phyloP scores from a whole-genome alignment of 352 stramenopile genomes.

The Phytophthora citricola region DNA sequence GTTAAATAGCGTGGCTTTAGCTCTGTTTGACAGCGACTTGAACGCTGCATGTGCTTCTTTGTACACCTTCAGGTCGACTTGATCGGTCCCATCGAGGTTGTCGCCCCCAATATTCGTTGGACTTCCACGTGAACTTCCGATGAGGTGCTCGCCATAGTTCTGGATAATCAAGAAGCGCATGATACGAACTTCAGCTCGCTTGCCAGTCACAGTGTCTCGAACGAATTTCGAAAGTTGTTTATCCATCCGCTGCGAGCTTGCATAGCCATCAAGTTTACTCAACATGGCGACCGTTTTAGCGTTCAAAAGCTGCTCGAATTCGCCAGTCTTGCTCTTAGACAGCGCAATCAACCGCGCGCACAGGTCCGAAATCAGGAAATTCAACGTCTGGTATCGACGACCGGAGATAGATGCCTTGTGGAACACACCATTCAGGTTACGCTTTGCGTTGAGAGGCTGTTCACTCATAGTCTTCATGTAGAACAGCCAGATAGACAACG shows the following conservation, averaged over 20 bases:
- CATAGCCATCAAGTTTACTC: constrained; percentile 60
- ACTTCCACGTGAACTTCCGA: constrained; percentile 44
- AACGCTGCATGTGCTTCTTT: constrained; percentile 51
- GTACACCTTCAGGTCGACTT: constrained; percentile 62
- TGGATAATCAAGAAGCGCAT: constrained; percentile 80
- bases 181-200: constrained; percentile 47
- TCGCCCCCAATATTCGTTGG: constrained; percentile 50
- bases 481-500: constrained; percentile 73
- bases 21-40: constrained; percentile 46
- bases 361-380: constrained; percentile 81
- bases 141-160: constrained; percentile 79
- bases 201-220: constrained; percentile 36
- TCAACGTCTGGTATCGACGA: constrained; percentile 78
- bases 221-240: constrained; percentile 57
- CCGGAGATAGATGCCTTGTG: constrained; percentile 66
- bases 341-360: constrained; percentile 69
- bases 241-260: constrained; percentile 66
- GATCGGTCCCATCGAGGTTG: constrained; percentile 54
- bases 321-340: constrained; percentile 43
- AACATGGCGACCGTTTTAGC: constrained; percentile 58
- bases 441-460: constrained; percentile 49
- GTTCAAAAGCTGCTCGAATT: constrained; percentile 55
- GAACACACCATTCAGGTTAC: constrained; percentile 50
- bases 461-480: constrained; percentile 66
- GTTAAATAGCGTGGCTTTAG: constrained; percentile 62